Evolutionary conservation across 192 early-diverging fungal species (phyloP), one percentile per base, ranked within the genome.

Genomic region (Endogone sp.): DNA sequence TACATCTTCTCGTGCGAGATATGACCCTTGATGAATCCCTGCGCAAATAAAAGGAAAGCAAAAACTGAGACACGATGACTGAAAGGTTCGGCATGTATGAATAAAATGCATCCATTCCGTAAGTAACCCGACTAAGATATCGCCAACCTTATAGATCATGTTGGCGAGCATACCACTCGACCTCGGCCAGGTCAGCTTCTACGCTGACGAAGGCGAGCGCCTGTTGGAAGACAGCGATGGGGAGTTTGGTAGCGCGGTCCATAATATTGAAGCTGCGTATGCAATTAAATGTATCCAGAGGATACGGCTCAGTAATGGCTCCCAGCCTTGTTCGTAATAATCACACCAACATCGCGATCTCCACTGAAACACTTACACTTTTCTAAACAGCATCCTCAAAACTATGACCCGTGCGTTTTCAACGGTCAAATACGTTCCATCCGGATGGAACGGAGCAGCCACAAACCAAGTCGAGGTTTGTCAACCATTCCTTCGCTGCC

Each of bases 11-110:
- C 92, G 66, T 93, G 90, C 2, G 93, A 89, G 37, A 98, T 28
- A 76, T 98, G 95, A 3, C 94, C 94, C 57, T 91, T 91, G 11
- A 98, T 85, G 70, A 88, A 94, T 2, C 92, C 94, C 84, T 87
- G 76, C 32, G 54, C 65, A 16, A 49, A 44, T 4, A 25, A 24
- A 29, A 61, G 16, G 11, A 63, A 10, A n/a, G n/a, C n/a, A n/a
- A n/a, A n/a, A 56, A 77, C 9, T 23, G 1, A 20, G 62, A 56
- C 44, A 21, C 10, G 44, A 26, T 29, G 23, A 22, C 20, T 56
- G 32, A 67, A 22, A 56, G 23, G 44, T 44, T 28, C 25, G 68
- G 29, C 28, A 6, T 8, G 31, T 20, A 30, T 55, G 28, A 10
- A 49, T 16, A 49, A 49, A 16, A 49, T 16, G 9, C 16, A 56